Evolutionary conservation across 768 basidiomycete species (phyloP).

Genomic region (Pleurotus eryngii): DNA sequence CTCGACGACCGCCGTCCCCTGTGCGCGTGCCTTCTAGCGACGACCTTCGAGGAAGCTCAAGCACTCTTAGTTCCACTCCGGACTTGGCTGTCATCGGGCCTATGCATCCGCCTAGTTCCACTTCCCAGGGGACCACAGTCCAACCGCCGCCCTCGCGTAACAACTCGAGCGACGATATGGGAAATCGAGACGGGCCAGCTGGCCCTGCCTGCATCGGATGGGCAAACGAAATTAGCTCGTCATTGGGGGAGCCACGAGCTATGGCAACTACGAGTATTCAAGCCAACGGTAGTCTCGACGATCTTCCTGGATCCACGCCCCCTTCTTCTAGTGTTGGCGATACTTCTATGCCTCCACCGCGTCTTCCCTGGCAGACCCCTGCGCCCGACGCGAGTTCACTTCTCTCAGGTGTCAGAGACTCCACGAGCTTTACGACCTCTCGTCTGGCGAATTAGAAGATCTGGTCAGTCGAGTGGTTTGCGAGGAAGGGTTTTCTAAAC

Average conservation of each 20-base stretch:
- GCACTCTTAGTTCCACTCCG: no score
- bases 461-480: conserved; percentile 2
- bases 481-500: conserved; percentile 2
- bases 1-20: no score
- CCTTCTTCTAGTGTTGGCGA: background rate
- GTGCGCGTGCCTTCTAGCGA: no score
- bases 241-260: background rate
- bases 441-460: conserved; percentile 1
- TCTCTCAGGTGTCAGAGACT: background rate
- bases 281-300: background rate
- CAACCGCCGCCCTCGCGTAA: no score
- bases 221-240: no score
- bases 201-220: no score
- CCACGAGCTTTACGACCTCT: background rate
- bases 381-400: background rate
- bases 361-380: background rate
- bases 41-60: no score
- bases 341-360: conserved; percentile 1
- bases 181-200: no score
- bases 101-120: no score
- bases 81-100: no score
- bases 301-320: background rate
- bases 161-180: no score
- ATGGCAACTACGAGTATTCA: background rate
- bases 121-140: no score